Conservation (phyloP, 1,139 yeast species). For the Suhomyces taliae region DNA sequence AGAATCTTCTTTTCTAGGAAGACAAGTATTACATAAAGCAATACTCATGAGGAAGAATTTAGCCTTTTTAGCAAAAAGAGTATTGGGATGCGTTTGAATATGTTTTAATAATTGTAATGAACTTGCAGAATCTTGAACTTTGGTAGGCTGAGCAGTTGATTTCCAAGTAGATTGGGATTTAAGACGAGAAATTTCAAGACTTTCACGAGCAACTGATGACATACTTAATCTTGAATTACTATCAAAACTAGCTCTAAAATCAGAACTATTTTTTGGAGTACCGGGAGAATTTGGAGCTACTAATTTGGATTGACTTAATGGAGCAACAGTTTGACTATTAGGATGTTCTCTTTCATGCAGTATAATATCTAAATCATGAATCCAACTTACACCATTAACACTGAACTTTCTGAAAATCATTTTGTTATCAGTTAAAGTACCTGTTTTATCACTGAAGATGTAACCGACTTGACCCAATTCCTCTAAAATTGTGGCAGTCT, state of each 20-base stretch:
- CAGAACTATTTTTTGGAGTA: conserved; percentile 10
- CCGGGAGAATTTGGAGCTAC: not conserved
- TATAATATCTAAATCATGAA: conserved; percentile 68
- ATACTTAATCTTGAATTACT: conserved; percentile 27
- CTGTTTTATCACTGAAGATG: conserved; percentile 94
- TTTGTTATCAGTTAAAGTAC: conserved; percentile 88
- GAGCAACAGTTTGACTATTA: conserved; percentile 3
- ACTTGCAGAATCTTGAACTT: conserved; percentile 27
- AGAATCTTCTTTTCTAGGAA: conserved; percentile 50
- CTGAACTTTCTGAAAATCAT: conserved; percentile 86
- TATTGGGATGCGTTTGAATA: conserved; percentile 69
- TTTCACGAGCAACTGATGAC: conserved; percentile 33
- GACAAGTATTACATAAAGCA: conserved; percentile 87
- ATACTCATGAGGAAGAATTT: conserved; percentile 76
- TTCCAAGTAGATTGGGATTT: conserved; percentile 31
- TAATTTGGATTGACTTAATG: conserved; percentile 2
- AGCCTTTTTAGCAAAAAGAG: conserved; percentile 69
- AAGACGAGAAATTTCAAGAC: conserved; percentile 24
- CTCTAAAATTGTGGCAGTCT: conserved; percentile 92
- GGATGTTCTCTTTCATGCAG: conserved; percentile 17
- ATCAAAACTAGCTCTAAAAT: conserved; percentile 6
- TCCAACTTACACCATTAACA: conserved; percentile 86
- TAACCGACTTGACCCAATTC: conserved; percentile 97
- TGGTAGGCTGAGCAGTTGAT: conserved; percentile 40
- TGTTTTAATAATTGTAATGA: conserved; percentile 63